phyloP scores from a whole-genome alignment of 495 filamentous ascomycete species.

The Achaetomiella virescens region DNA sequence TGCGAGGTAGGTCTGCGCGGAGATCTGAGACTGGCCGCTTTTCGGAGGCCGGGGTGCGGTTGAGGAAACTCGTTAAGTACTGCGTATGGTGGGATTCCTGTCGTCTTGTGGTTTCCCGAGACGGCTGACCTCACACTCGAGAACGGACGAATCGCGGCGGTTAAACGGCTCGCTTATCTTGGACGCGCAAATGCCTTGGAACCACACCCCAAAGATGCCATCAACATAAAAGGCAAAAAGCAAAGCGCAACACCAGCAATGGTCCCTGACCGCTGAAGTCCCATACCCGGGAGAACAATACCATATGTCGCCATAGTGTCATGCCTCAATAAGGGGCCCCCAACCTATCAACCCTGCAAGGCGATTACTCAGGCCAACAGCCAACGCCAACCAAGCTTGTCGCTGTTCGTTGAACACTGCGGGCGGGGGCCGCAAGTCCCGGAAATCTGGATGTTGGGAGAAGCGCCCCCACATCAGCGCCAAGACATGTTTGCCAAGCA shows the following conservation, averaged over 20 bases:
- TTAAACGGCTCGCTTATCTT: neutral
- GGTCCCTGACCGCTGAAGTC: too few relatives aligned
- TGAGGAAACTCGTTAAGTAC: neutral
- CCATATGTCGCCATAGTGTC: too few relatives aligned
- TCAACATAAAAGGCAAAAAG: too few relatives aligned
- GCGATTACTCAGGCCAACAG: slow-evolving; percentile 1
- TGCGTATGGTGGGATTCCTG: neutral
- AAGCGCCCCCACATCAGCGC: too few relatives aligned
- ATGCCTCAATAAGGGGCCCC: neutral
- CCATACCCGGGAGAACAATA: too few relatives aligned
- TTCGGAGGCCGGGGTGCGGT: neutral
- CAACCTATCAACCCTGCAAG: neutral
- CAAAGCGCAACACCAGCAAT: too few relatives aligned
- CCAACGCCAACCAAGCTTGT: neutral
- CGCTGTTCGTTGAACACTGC: neutral
- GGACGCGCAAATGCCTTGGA: neutral
- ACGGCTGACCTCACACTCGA: neutral
- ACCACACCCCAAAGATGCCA: neutral
- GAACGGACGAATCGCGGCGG: neutral
- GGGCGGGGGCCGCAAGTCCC: neutral
- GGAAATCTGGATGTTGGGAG: too few relatives aligned
- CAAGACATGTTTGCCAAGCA: neutral
- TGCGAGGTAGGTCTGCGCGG: neutral
- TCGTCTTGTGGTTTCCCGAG: neutral
- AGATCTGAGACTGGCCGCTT: neutral